Evolutionary conservation across 495 filamentous ascomycete genomes (phyloP).

Genomic region (Aspergillus incahuasiensis): DNA sequence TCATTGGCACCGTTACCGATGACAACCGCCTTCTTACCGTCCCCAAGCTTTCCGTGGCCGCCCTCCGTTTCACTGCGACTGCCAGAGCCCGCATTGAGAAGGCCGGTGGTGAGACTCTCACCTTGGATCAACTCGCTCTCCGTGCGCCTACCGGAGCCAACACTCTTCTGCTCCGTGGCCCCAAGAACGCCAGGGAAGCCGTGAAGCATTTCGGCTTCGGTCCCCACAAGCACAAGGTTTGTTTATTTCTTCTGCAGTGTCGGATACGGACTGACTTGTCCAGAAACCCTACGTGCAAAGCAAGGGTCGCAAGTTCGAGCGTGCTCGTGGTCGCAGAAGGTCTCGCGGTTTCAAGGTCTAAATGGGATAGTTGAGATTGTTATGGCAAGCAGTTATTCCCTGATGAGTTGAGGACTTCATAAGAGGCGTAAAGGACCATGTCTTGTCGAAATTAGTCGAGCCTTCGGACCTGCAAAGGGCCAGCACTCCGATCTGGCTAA

Average conservation of each 20-base stretch:
- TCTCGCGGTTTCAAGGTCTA: slow-evolving; percentile 99
- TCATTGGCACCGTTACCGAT: slow-evolving; percentile 92
- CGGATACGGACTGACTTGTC: slow-evolving; percentile 20
- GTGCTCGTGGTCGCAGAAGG: slow-evolving; percentile 92
- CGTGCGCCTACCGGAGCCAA: slow-evolving; percentile 90
- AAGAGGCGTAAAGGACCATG: background rate
- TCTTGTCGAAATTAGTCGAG: background rate
- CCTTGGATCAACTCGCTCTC: slow-evolving; percentile 91
- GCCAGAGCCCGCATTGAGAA: slow-evolving; percentile 88
- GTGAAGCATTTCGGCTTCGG: slow-evolving; percentile 99
- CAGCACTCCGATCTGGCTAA: slow-evolving; percentile 5
- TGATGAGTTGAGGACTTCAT: background rate
- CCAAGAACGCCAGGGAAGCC: slow-evolving; percentile 95
- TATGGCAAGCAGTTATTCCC: slow-evolving; percentile 4
- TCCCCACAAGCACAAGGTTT: slow-evolving; percentile 92
- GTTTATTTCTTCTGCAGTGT: background rate
- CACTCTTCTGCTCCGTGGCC: slow-evolving; percentile 89
- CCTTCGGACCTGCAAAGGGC: background rate
- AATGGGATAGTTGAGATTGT: slow-evolving; percentile 15
- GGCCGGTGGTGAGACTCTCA: slow-evolving; percentile 90
- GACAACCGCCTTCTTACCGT: slow-evolving; percentile 87
- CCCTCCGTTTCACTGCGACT: slow-evolving; percentile 91
- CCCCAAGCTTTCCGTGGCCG: slow-evolving; percentile 88
- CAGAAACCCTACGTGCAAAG: slow-evolving; percentile 93
- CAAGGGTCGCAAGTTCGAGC: slow-evolving; percentile 99